Conservation (phyloP, 495 filamentous ascomycete species). For the Xylaria palmicola region DNA sequence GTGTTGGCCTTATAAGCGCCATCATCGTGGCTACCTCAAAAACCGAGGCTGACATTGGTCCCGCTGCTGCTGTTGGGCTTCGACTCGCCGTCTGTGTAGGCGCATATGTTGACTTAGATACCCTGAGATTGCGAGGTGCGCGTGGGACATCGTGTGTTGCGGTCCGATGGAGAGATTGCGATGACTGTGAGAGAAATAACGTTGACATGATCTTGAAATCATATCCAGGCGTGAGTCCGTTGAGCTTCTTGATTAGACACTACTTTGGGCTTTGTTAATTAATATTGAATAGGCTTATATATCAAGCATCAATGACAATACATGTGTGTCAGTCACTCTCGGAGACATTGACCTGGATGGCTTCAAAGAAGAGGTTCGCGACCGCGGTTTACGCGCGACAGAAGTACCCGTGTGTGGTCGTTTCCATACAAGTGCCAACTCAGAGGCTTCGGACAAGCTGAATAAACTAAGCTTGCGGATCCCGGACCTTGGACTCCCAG, state of each 20-base stretch:
- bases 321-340: constrained; percentile 22
- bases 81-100: constrained; percentile 38
- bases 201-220: not conserved
- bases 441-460: not conserved
- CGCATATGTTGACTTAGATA: constrained; percentile 28
- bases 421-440: not conserved
- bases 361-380: not conserved
- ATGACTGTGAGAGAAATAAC: not conserved
- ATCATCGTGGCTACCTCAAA: constrained; percentile 27
- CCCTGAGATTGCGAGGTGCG: not conserved
- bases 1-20: constrained; percentile 40
- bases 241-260: not conserved
- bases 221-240: not conserved
- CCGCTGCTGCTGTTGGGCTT: constrained; percentile 16
- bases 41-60: constrained; percentile 19
- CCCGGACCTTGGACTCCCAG: constrained; percentile 6
- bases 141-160: not conserved
- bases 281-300: constrained; percentile 25
- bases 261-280: not conserved
- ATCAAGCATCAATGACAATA: constrained; percentile 24
- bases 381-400: not conserved
- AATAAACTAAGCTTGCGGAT: not conserved
- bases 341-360: constrained; percentile 12
- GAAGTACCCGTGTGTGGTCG: not conserved
- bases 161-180: not conserved